Percentiles rank a stretch among this genome's conserved stretches.
These are phyloP conservation scores for Colletotrichum incanum DNA, from an alignment of 2,329 filamentous ascomycete species.

Conservation along the genomic window DNA sequence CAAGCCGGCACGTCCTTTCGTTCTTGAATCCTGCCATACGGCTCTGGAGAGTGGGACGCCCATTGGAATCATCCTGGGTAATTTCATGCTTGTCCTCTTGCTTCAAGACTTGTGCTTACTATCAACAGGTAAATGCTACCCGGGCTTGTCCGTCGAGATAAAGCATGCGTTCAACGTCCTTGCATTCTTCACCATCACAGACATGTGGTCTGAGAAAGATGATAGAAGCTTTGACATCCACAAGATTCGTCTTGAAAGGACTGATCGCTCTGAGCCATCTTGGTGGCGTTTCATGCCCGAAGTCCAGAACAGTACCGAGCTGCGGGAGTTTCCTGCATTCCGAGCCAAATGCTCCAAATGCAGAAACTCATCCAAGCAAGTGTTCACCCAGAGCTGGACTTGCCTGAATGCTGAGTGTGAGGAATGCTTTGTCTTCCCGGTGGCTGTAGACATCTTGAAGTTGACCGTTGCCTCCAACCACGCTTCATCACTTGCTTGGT, in stretches of 20 bases:
- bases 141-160: constrained; percentile 62
- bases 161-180: constrained; percentile 76
- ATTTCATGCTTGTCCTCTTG: constrained; percentile 23
- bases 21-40: constrained; percentile 47
- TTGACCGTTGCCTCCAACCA: constrained; percentile 33
- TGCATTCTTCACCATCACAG: constrained; percentile 77
- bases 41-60: constrained; percentile 64
- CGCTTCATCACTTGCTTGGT: constrained; percentile 39
- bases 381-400: constrained; percentile 51
- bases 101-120: neutral
- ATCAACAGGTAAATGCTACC: constrained; percentile 66
- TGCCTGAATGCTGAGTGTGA: constrained; percentile 49
- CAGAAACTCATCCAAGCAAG: constrained; percentile 53
- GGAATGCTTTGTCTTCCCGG: constrained; percentile 29
- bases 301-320: neutral
- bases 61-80: constrained; percentile 70
- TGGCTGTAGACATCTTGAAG: constrained; percentile 10
- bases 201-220: constrained; percentile 77
- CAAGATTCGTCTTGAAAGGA: constrained; percentile 77
- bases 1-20: constrained; percentile 45
- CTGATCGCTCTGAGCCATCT: constrained; percentile 63
- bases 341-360: constrained; percentile 59
- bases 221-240: constrained; percentile 54
- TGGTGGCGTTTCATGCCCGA: constrained; percentile 70
- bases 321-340: constrained; percentile 30